Base-by-base conservation (phyloP, 768 basidiomycete species). In the Lentinula sp. region DNA sequence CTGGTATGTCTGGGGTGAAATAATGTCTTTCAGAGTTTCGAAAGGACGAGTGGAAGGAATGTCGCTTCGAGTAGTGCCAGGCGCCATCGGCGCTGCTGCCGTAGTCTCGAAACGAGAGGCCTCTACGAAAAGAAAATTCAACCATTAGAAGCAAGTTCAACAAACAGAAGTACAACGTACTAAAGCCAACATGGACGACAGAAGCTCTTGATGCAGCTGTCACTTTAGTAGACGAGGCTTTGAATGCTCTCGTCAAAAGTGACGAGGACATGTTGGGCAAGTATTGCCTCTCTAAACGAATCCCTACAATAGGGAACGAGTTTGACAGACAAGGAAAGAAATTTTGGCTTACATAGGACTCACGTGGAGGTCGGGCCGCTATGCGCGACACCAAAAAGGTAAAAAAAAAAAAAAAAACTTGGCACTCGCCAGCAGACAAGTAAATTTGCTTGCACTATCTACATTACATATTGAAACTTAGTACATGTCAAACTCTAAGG, bases 1-100 rank as follows among this genome's bases (percentile, higher is more conserved):
- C 56, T 79, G 77, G 20, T 89, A 72, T 0, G 84, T 81, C 3
- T 71, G 53, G 8, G 62, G 57, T 35, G 79, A 72, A 41, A 88
- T 57, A 15, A 62, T 65, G 33, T 72, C 76, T 28, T 76, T 64
- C 20, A 85, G 69, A 13, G 73, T 66, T 12, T 63, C 55, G 71
- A 82, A 80, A 54, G 64, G 57, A 32, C 23, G 41, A 28, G 51
- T 4, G 13, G 51, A 33, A 8, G 16, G 12, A 12, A 2, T 12
- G 2, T 45, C 55, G 32, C 5, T 23, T 23, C 1, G 2, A 15
- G 13, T 1, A 15, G 20, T 9, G 33, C n/a, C 39, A 28, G 55
- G 7, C 18, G 37, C 13, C 23, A 20, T 13, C 33, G 13, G 13
- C 15, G 55, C 37, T 1, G 55, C 55, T 7, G 55, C 12, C 1